phyloP scores from a whole-genome alignment of 2,329 filamentous ascomycete genomes.

The Acrocalymma vagum region DNA sequence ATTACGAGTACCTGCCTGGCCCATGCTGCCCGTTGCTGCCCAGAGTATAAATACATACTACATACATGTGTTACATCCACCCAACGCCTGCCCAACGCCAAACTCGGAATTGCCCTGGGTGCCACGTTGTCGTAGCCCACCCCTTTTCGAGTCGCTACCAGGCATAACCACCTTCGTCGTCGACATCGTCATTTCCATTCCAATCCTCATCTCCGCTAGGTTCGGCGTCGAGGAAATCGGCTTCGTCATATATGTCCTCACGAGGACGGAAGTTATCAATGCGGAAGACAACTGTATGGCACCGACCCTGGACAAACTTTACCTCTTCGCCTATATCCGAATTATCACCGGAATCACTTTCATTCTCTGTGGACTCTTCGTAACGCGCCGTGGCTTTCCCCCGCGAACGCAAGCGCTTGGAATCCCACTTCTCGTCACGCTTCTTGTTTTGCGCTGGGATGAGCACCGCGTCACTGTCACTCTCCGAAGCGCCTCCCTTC shows the following conservation, averaged over 20 bases:
- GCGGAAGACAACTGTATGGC: slow-evolving; percentile 73
- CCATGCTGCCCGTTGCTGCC: too few species aligned
- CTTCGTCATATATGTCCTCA: slow-evolving; percentile 74
- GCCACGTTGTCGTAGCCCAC: not conserved
- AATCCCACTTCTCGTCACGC: slow-evolving; percentile 36
- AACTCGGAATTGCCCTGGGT: slow-evolving; percentile 3
- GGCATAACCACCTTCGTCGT: slow-evolving; percentile 46
- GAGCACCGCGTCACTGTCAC: slow-evolving; percentile 39
- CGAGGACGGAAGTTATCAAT: slow-evolving; percentile 80
- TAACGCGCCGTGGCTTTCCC: slow-evolving; percentile 32
- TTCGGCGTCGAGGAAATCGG: slow-evolving; percentile 74
- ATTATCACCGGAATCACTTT: slow-evolving; percentile 29
- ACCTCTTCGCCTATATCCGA: slow-evolving; percentile 24
- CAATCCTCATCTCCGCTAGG: slow-evolving; percentile 65
- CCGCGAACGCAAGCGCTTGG: slow-evolving; percentile 40
- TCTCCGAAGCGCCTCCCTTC: slow-evolving; percentile 14
- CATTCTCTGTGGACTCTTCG: slow-evolving; percentile 38
- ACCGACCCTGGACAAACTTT: slow-evolving; percentile 70
- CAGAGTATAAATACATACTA: too few species aligned
- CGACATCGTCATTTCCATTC: slow-evolving; percentile 65
- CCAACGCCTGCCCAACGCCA: slow-evolving; percentile 29
- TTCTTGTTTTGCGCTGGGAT: slow-evolving; percentile 23
- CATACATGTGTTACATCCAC: too few species aligned
- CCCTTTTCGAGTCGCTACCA: slow-evolving; percentile 24
- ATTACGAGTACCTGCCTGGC: too few species aligned